Conservation (phyloP, 176 grass and related monocot genomes). For the Carex pumila region DNA sequence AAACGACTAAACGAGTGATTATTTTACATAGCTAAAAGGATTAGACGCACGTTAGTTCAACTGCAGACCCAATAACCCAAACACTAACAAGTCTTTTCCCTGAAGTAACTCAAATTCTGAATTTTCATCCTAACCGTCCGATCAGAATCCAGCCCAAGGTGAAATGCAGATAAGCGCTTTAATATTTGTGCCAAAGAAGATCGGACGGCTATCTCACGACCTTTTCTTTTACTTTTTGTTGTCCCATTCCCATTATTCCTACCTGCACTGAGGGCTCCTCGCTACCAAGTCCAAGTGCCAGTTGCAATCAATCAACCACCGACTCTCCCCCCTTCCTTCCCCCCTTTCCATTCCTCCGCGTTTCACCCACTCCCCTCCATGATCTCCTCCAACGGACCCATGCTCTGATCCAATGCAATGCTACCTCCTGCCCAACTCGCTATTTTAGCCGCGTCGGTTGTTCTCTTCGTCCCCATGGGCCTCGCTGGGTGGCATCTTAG, state of each 20-base stretch:
- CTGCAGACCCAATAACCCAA: neutral
- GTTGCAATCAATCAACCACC: neutral
- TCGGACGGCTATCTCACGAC: neutral
- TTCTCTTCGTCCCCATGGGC: slow-evolving; percentile 96
- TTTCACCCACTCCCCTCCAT: slow-evolving; percentile 19
- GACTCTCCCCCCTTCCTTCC: slow-evolving; percentile 20
- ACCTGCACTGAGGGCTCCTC: slow-evolving; percentile 27
- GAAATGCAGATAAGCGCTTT: too few species aligned
- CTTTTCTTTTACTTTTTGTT: slow-evolving; percentile 8
- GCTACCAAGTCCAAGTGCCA: slow-evolving; percentile 11
- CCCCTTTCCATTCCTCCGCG: neutral
- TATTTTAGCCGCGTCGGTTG: slow-evolving; percentile 68
- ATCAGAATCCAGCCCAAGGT: too few species aligned
- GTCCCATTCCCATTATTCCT: slow-evolving; percentile 12
- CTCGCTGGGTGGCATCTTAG: slow-evolving; percentile 92
- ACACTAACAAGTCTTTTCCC: neutral
- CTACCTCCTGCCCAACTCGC: slow-evolving; percentile 52
- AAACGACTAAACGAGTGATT: too few species aligned
- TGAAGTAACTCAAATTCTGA: too few species aligned
- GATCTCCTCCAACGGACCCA: slow-evolving; percentile 16
- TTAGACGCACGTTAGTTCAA: neutral
- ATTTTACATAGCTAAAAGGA: too few species aligned
- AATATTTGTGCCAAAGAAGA: too few species aligned
- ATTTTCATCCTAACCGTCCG: too few species aligned
- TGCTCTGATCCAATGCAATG: slow-evolving; percentile 28